A percentile compares a stretch with the other conserved stretches of the same genome.
Conservation (phyloP, 148 eudicot species). For the Agrostemma githago region DNA sequence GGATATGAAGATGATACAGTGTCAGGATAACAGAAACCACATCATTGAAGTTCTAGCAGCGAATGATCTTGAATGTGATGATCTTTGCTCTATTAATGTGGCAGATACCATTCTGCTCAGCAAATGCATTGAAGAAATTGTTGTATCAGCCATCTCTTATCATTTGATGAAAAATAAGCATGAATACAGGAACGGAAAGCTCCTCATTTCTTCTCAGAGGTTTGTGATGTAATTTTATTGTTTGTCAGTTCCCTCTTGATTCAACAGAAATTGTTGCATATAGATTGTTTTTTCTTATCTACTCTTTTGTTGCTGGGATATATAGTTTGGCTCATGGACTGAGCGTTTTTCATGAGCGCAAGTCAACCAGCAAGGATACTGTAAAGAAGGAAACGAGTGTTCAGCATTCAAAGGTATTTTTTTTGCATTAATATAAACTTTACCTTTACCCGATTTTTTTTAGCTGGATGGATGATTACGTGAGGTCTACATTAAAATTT, state of each 20-base stretch:
- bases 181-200: slow-evolving; percentile 77
- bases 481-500: neutral
- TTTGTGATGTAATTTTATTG: slow-evolving; percentile 17
- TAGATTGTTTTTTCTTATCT: neutral
- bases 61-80: slow-evolving; percentile 87
- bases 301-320: slow-evolving; percentile 24
- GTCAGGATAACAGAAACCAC: slow-evolving; percentile 79
- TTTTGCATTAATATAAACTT: too few species aligned
- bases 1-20: slow-evolving; percentile 84
- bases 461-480: neutral
- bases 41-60: slow-evolving; percentile 80
- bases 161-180: slow-evolving; percentile 74
- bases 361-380: slow-evolving; percentile 41
- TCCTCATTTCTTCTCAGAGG: slow-evolving; percentile 75
- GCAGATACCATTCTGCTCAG: slow-evolving; percentile 60
- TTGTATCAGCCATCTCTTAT: slow-evolving; percentile 77
- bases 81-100: slow-evolving; percentile 63
- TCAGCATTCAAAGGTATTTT: slow-evolving; percentile 40
- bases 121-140: slow-evolving; percentile 82
- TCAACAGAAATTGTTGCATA: too few species aligned
- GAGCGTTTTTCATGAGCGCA: slow-evolving; percentile 66
- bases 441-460: neutral
- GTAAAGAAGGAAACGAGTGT: slow-evolving; percentile 45
- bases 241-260: neutral
- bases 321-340: slow-evolving; percentile 92